A percentile compares a stretch with the other conserved stretches of the same genome.
Conservation (phyloP, 768 basidiomycete species). For the Suillus bovinus region DNA sequence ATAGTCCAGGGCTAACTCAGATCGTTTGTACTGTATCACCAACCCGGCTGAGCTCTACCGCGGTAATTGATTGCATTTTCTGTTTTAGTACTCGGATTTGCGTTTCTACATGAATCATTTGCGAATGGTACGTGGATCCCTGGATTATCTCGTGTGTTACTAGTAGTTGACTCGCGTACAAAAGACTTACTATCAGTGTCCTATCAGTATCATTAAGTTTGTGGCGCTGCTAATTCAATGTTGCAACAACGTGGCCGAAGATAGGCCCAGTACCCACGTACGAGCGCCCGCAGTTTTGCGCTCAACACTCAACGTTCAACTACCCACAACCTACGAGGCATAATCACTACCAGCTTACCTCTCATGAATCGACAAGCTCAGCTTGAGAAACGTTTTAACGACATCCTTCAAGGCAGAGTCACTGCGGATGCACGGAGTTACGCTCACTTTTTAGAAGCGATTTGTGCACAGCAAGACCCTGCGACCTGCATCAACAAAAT, state of each 20-base stretch:
- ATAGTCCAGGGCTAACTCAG: too few species aligned
- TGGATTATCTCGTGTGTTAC: neutral
- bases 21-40: neutral
- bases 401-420: slow-evolving; percentile 32
- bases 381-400: slow-evolving; percentile 37
- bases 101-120: neutral
- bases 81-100: neutral
- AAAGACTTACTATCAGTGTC: neutral
- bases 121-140: neutral
- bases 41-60: neutral
- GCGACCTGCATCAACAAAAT: slow-evolving; percentile 39
- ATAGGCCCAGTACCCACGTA: neutral
- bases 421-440: slow-evolving; percentile 26
- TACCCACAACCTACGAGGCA: neutral
- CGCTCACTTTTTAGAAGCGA: slow-evolving; percentile 47
- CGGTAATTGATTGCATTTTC: neutral
- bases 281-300: neutral
- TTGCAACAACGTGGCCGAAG: too few species aligned
- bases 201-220: too few species aligned
- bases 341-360: neutral
- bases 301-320: neutral
- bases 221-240: neutral
- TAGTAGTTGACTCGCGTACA: neutral
- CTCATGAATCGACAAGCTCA: slow-evolving; percentile 26
- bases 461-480: slow-evolving; percentile 42